phyloP scores from a whole-genome alignment of 139 green algal genomes.

The Helicosporidium sp. region DNA sequence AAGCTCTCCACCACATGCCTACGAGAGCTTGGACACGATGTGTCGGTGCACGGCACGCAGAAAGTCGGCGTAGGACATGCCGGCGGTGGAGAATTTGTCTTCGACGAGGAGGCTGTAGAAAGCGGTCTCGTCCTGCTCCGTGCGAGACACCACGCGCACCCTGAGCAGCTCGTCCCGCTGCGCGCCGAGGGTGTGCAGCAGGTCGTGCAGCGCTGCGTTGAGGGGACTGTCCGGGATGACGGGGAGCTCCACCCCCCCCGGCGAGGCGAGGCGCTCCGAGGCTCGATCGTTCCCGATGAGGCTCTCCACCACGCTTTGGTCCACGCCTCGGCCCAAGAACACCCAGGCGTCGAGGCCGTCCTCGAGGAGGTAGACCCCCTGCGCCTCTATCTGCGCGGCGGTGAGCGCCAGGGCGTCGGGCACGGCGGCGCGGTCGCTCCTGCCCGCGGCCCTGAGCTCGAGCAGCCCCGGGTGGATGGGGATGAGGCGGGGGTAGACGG shows the following conservation, averaged over 20 bases:
- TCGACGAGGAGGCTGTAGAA: slow-evolving; percentile 61
- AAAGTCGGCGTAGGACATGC: slow-evolving; percentile 70
- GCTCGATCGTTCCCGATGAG: too few species aligned
- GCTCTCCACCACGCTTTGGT: too few species aligned
- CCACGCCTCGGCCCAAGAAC: slow-evolving; percentile 14
- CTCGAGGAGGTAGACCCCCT: slow-evolving; percentile 64
- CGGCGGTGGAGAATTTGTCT: slow-evolving; percentile 34
- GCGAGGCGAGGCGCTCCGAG: slow-evolving; percentile 11
- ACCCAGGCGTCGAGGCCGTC: slow-evolving; percentile 44
- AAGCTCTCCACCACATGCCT: not conserved
- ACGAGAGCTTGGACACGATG: slow-evolving; percentile 60
- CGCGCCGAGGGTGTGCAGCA: slow-evolving; percentile 40
- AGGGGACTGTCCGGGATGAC: slow-evolving; percentile 4
- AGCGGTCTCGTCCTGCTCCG: slow-evolving; percentile 26
- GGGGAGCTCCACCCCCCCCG: slow-evolving; percentile 1
- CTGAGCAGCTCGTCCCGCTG: slow-evolving; percentile 45
- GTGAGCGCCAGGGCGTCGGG: slow-evolving; percentile 19
- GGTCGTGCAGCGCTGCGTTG: slow-evolving; percentile 18
- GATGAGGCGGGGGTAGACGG: slow-evolving; percentile 47
- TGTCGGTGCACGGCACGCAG: slow-evolving; percentile 65
- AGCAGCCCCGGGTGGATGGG: slow-evolving; percentile 18
- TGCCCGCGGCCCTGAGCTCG: too few species aligned
- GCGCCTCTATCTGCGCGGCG: slow-evolving; percentile 33
- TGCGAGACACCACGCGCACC: slow-evolving; percentile 31
- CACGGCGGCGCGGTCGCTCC: slow-evolving; percentile 1